A percentile compares a stretch with the other conserved stretches of the same genome.
Conservation (phyloP, 2,329 filamentous ascomycete genomes). For the Botrytis cinerea region DNA sequence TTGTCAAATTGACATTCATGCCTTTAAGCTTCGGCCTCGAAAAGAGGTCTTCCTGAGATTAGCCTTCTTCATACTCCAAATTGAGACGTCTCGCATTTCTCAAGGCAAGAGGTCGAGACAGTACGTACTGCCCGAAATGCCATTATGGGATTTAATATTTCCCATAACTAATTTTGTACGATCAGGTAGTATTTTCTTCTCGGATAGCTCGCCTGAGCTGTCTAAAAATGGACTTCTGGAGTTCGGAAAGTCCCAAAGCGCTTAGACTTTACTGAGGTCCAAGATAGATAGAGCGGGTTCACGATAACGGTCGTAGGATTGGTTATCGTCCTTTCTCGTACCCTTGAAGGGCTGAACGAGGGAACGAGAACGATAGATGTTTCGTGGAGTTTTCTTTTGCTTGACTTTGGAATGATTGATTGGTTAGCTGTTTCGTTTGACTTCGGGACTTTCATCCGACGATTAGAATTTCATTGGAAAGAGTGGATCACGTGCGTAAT, state of each 20-base stretch:
- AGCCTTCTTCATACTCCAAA: slow-evolving; percentile 7
- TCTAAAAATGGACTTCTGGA: neutral
- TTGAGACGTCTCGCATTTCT: slow-evolving; percentile 5
- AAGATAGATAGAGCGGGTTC: neutral
- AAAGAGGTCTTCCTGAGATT: slow-evolving; percentile 9
- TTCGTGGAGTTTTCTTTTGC: neutral
- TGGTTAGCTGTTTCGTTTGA: neutral
- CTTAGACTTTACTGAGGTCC: neutral
- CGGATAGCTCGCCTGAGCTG: slow-evolving; percentile 5
- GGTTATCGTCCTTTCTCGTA: neutral
- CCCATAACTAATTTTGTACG: neutral
- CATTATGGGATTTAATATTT: neutral
- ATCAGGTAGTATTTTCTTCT: neutral
- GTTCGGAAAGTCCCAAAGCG: neutral
- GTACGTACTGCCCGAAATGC: neutral
- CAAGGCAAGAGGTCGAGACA: neutral
- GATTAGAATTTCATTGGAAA: neutral
- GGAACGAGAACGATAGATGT: neutral
- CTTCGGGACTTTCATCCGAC: neutral
- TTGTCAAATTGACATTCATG: slow-evolving; percentile 11
- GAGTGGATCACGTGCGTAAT: slow-evolving; percentile 12
- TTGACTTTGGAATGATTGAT: neutral
- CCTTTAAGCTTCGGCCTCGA: slow-evolving; percentile 12
- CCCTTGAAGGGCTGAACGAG: slow-evolving; percentile 4
- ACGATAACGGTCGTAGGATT: slow-evolving; percentile 9